Conservation (phyloP, 2,329 filamentous ascomycete genomes). For the Botrytis elliptica region DNA sequence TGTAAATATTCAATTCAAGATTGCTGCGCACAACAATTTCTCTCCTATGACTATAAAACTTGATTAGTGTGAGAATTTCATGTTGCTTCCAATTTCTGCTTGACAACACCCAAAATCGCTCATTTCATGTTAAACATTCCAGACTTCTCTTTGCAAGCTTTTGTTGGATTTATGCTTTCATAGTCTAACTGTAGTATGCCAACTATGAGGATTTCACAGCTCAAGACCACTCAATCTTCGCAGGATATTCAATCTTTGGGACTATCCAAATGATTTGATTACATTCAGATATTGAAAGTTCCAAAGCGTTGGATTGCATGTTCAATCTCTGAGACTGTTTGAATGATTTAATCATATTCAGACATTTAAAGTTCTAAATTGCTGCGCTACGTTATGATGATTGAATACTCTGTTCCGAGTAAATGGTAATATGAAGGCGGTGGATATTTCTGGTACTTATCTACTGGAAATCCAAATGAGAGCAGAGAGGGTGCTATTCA, state of each 20-base stretch:
- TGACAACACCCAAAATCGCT: too few relatives aligned
- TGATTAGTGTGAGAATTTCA: neutral
- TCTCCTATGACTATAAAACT: too few relatives aligned
- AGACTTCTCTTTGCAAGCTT: neutral
- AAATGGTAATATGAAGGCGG: neutral
- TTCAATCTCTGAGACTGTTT: too few relatives aligned
- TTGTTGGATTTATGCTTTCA: neutral
- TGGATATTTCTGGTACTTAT: neutral
- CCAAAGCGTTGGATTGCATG: neutral
- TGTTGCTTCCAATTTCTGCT: neutral
- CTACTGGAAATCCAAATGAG: neutral
- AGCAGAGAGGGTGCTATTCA: neutral
- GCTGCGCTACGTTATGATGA: neutral
- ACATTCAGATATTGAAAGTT: neutral
- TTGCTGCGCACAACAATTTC: neutral
- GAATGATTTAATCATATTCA: too few relatives aligned
- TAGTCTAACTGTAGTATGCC: neutral
- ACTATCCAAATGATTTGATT: too few relatives aligned
- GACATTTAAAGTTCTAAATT: neutral
- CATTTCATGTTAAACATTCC: too few relatives aligned
- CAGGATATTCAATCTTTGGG: too few relatives aligned
- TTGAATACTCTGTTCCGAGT: neutral
- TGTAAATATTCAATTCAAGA: constrained; percentile 4
- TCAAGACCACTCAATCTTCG: neutral
- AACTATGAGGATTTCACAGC: neutral